These are phyloP conservation scores for Pichia kudriavzevii DNA, from an alignment of 1,139 yeast genomes.

Conservation along the genomic window DNA sequence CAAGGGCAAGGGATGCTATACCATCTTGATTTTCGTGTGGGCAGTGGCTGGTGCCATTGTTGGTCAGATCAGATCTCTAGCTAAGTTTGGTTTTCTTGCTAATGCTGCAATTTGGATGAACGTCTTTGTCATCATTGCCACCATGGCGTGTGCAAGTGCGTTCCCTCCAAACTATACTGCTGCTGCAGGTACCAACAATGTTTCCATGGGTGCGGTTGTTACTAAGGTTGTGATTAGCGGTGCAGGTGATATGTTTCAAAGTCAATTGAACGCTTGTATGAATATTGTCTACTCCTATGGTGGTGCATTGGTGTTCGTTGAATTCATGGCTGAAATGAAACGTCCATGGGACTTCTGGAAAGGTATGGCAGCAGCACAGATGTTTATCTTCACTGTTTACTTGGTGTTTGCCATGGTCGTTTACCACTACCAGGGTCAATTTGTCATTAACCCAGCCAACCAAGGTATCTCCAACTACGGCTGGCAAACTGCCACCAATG, in stretches of 20 bases:
- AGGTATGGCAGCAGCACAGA: slow-evolving; percentile 37
- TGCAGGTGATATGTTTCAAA: slow-evolving; percentile 23
- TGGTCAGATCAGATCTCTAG: slow-evolving; percentile 35
- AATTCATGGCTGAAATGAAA: slow-evolving; percentile 40
- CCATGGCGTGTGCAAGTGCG: slow-evolving; percentile 34
- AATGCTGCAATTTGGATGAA: slow-evolving; percentile 39
- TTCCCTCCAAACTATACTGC: slow-evolving; percentile 31
- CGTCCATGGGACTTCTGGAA: slow-evolving; percentile 41
- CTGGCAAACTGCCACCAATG: slow-evolving; percentile 37
- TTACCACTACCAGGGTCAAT: slow-evolving; percentile 39
- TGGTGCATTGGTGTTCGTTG: slow-evolving; percentile 39
- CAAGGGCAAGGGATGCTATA: slow-evolving; percentile 32
- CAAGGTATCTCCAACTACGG: slow-evolving; percentile 33
- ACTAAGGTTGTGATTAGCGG: slow-evolving; percentile 9
- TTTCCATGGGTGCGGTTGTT: slow-evolving; percentile 21
- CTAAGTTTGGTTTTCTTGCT: slow-evolving; percentile 35
- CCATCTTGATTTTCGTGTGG: slow-evolving; percentile 36
- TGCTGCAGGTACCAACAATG: slow-evolving; percentile 24
- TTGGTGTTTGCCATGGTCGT: slow-evolving; percentile 36
- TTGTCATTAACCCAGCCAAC: slow-evolving; percentile 35
- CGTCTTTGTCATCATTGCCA: slow-evolving; percentile 32
- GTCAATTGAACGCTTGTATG: slow-evolving; percentile 33
- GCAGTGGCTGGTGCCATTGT: slow-evolving; percentile 35
- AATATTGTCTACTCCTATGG: slow-evolving; percentile 42
- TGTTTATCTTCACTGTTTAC: slow-evolving; percentile 33